Evolutionary conservation across 1,284 basidiomycete genomes (phyloP).

Genomic region (Trametes pubescens): DNA sequence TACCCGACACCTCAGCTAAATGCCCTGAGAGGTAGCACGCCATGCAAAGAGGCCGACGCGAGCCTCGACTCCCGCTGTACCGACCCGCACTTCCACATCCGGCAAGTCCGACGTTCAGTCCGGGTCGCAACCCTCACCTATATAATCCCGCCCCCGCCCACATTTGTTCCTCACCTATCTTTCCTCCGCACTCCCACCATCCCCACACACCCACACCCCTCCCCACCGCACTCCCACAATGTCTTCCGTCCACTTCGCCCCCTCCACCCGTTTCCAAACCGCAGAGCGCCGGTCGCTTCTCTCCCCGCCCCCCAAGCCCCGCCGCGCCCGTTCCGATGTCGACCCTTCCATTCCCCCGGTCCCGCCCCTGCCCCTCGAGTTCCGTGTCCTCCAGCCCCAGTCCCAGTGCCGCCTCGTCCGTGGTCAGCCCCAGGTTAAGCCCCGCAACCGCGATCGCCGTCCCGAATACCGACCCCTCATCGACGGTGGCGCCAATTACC

Average conservation of each 20-base stretch:
- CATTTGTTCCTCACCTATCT: neutral
- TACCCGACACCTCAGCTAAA: no score
- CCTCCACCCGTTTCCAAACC: neutral
- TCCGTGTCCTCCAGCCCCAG: neutral
- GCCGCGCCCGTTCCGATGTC: neutral
- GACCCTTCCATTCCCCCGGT: neutral
- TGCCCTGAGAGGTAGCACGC: no score
- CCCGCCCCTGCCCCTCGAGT: neutral
- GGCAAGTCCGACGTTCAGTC: neutral
- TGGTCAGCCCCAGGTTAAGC: neutral
- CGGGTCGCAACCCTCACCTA: neutral
- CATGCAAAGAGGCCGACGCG: neutral
- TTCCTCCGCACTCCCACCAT: neutral
- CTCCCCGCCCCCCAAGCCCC: conserved; percentile 1
- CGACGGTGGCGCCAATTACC: neutral
- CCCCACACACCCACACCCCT: neutral
- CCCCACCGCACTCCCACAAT: neutral
- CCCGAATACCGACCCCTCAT: neutral
- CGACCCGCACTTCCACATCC: neutral
- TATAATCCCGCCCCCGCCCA: neutral
- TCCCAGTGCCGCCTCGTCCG: neutral
- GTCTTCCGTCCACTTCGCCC: neutral
- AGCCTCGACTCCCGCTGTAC: neutral
- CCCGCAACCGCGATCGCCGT: neutral
- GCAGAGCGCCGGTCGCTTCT: neutral